Evolutionary conservation across 2,329 filamentous ascomycete genomes (phyloP), one percentile per base, ranked within the genome.

Genomic region (Microsporum canis): DNA sequence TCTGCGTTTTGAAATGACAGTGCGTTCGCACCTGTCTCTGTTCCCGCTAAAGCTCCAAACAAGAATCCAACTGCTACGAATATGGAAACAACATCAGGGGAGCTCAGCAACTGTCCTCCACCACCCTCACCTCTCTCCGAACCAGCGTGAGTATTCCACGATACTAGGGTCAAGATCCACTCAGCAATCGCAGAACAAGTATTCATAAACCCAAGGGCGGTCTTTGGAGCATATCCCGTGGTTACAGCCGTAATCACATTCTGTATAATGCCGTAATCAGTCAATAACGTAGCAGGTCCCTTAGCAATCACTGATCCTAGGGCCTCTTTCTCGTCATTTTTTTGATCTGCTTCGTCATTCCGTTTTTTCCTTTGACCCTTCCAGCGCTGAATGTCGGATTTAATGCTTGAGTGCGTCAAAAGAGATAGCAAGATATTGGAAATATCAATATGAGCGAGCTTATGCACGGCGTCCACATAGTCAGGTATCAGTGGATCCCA

Each of bases 401-500:
- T 65, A 65, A 76, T 69, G 8, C 71, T 73, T 10, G 74, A 75
- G 55, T 72, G 68, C 56, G 68, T 69, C 53, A 76, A 62, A 7
- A 76, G 65, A 14, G 67, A 68, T 4, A 63, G 65, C 62, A 76
- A 60, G 4, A 74, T 71, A 17, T 70, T 67, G 0, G 73, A 69
- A n/a, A 69, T 65, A 59, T 70, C 72, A 8, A 74, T 66, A 45
- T 66, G 64, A 0, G 70, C 71, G 55, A 69, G 63, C 61, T 70
- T 73, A 61, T 71, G 72, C 12, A 76, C 63, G 38, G 69, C 68
- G 61, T 76, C 73, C 39, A 75, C 68, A 65, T 76, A 77, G 12
- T 73, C 66, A 7, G 75, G 75, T 60, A 76, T 66, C 38, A 76
- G 64, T n/a, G 75, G 75, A 62, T 77, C 75, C 73, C 74, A 76